Conservation (phyloP, 2,329 filamentous ascomycete genomes). For the Aureobasidium uvarum region DNA sequence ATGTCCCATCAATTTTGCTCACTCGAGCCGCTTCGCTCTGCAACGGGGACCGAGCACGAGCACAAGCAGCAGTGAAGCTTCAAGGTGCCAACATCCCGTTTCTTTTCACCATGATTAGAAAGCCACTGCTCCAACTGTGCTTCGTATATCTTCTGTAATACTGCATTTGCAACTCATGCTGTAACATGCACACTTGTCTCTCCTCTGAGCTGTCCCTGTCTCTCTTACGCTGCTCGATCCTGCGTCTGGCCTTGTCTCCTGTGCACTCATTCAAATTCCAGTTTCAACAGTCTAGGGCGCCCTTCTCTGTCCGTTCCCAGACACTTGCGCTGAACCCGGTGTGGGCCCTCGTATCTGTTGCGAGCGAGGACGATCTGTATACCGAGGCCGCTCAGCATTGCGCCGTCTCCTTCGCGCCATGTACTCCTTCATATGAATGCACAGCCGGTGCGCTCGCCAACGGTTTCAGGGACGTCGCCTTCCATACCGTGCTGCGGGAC, state of each 20-base stretch:
- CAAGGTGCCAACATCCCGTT: not conserved
- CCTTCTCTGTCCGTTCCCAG: not conserved
- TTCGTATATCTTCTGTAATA: not conserved
- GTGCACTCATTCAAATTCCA: not conserved
- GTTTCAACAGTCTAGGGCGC: not conserved
- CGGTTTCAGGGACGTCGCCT: constrained; percentile 24
- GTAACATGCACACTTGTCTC: constrained; percentile 5
- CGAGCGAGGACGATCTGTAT: not conserved
- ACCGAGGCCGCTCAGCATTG: not conserved
- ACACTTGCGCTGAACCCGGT: not conserved
- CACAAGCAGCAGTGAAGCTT: not conserved
- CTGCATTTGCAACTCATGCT: not conserved
- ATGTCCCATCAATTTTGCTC: constrained; percentile 18
- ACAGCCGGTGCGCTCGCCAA: constrained; percentile 19
- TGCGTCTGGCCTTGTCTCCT: constrained; percentile 2
- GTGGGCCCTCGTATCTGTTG: not conserved
- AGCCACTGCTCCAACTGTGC: not conserved
- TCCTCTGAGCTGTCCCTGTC: not conserved
- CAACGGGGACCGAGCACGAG: not conserved
- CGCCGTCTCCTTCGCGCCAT: constrained; percentile 16
- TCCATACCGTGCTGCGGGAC: constrained; percentile 18
- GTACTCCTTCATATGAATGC: constrained; percentile 23
- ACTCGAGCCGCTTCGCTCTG: not conserved
- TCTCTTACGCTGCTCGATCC: not conserved
- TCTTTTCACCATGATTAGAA: not conserved